Base-by-base conservation (phyloP, 2,329 filamentous ascomycete genomes). In the Rachicladosporium sp. region DNA sequence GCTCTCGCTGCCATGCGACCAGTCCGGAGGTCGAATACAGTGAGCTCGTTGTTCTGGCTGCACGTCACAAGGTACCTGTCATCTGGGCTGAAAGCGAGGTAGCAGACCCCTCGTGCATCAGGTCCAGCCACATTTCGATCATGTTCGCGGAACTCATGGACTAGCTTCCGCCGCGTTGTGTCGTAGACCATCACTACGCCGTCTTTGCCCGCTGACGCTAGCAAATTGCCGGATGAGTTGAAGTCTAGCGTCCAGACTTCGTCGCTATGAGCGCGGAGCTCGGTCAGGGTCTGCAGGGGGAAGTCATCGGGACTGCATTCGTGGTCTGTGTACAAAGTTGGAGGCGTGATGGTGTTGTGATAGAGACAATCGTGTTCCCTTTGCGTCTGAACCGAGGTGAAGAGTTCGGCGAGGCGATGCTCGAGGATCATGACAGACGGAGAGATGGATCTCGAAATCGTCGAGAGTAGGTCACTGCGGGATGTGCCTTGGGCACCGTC, bases 391-490 rank as follows among this genome's bases (percentile, higher is more conserved):
- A 94, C 78, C 48, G 93, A 79, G 42, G 88, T 73, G 38, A 98
- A 67, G 10, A 98, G 68, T 29, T 78, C 73, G 2, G 86, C 85
- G 33, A 98, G 69, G 5, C 91, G 80, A 58, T 91, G 84, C 55
- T 94, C 85, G 1, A 91, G 91, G 40, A 98, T 82, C 88, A 98
- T 96, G 33, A 94, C 84, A 3, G 87, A 91, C 0, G 91, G 89
- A 1, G 91, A 94, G 58, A 98, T 93, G 41, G 78, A 94, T 67
- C 73, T 85, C 15, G 88, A 94, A 27, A 96, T 66, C 43, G 91
- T 77, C 1, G 83, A 85, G 12, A 96, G 71, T 3, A 96, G 64
- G 10, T 70, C 66, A 47, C 77, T 76, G 46, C 89, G 77, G 32
- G 87, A 94, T 42, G 76, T 65, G 32, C 82, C 85, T 33, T 73